Conservation (phyloP, 306 rosid genomes). For the Hippophae tibetana region DNA sequence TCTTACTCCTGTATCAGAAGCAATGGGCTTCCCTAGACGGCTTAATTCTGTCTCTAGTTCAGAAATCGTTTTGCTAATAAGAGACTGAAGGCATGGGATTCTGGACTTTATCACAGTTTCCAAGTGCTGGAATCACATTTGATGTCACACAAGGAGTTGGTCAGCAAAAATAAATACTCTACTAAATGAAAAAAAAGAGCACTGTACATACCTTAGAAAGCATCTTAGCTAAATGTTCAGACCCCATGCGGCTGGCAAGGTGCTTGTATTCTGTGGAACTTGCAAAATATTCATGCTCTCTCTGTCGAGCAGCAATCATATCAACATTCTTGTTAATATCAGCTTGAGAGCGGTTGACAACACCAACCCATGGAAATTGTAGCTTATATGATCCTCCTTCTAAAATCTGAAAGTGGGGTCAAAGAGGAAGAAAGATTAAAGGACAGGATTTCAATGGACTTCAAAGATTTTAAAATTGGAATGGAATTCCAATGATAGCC, state of each 20-base stretch:
- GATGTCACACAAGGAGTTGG: not conserved
- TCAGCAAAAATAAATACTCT: conserved; percentile 1
- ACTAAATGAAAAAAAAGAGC: not conserved
- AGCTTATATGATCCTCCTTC: conserved; percentile 36
- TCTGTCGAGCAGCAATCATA: conserved; percentile 40
- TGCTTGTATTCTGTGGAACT: conserved; percentile 30
- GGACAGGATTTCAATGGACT: not conserved
- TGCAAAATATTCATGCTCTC: conserved; percentile 38
- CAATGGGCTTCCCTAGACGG: conserved; percentile 36
- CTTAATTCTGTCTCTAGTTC: conserved; percentile 34
- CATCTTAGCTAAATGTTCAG: conserved; percentile 41
- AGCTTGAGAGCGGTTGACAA: conserved; percentile 46
- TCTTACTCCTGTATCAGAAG: conserved; percentile 41
- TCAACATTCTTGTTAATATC: conserved; percentile 42
- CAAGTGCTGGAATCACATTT: conserved; percentile 25
- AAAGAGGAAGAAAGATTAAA: not conserved
- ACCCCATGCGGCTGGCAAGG: conserved; percentile 34
- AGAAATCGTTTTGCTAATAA: conserved; percentile 35
- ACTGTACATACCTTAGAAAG: conserved; percentile 30
- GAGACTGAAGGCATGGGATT: conserved; percentile 39
- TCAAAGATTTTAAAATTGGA: not conserved
- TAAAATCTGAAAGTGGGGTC: conserved; percentile 21
- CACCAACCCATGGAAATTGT: conserved; percentile 46
- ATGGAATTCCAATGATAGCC: not conserved
- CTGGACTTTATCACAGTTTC: conserved; percentile 38